Evolutionary conservation across 176 grass and related monocot species (phyloP).

Genomic region (Coix lacrymajobi): DNA sequence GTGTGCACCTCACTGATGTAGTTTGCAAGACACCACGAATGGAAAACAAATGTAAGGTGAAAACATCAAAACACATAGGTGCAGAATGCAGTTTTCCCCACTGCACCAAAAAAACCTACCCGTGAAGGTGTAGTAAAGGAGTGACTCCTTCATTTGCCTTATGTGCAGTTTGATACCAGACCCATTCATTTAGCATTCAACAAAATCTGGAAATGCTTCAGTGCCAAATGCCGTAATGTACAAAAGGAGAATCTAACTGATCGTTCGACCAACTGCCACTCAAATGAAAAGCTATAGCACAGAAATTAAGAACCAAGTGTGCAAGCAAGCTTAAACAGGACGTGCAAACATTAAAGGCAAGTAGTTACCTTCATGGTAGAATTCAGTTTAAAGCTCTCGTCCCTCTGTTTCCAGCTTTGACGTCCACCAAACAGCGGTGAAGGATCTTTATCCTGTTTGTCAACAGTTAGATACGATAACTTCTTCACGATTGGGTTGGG

Average conservation of each 20-base stretch:
- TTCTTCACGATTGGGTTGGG: conserved; percentile 58
- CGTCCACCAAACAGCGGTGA: conserved; percentile 76
- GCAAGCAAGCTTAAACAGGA: background rate
- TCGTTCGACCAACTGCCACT: background rate
- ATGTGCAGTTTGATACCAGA: background rate
- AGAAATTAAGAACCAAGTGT: background rate
- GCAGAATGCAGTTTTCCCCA: background rate
- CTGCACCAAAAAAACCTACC: background rate
- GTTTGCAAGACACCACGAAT: background rate
- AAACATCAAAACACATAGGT: background rate
- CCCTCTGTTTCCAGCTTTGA: conserved; percentile 77
- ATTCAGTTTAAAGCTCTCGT: conserved; percentile 79
- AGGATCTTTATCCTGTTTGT: conserved; percentile 53
- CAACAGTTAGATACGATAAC: conserved; percentile 53
- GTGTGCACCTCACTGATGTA: background rate
- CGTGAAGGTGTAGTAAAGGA: background rate
- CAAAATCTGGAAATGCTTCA: background rate
- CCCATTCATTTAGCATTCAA: background rate
- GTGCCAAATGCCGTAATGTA: background rate
- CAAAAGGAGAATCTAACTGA: background rate
- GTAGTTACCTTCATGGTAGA: conserved; percentile 70
- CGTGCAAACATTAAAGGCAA: background rate
- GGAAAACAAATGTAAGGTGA: background rate
- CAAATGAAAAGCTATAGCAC: background rate
- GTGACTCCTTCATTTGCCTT: background rate